Conservation (phyloP, 805 yeast genomes). For the Groenewaldozyma tartarivorans region DNA sequence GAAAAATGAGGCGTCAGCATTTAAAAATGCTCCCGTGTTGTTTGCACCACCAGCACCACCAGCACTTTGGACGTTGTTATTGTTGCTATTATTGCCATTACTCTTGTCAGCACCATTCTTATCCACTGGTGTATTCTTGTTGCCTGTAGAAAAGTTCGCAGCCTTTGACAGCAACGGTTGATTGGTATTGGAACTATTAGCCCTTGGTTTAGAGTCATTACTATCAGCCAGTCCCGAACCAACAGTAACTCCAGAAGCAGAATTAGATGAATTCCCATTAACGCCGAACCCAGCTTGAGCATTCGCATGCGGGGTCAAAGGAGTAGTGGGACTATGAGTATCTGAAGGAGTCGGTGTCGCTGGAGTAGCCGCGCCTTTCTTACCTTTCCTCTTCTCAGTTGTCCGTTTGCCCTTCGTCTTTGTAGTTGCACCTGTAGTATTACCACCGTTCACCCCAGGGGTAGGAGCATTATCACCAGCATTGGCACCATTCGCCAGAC, state of each 20-base stretch:
- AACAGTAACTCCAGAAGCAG: conserved; percentile 1
- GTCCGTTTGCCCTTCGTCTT: conserved; percentile 19
- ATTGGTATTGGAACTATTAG: no score
- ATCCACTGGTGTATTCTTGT: conserved; percentile 4
- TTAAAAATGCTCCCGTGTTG: conserved; percentile 22
- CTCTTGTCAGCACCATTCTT: conserved; percentile 4
- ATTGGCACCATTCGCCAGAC: conserved; percentile 16
- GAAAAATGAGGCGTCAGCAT: conserved; percentile 29
- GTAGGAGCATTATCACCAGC: conserved; percentile 3
- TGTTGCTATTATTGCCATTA: conserved; percentile 4
- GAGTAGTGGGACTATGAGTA: conserved; percentile 36
- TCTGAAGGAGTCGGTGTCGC: conserved; percentile 26
- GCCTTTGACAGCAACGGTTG: conserved; percentile 15
- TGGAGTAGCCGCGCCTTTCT: conserved; percentile 15
- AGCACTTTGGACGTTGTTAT: conserved; percentile 1
- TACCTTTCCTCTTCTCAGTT: conserved; percentile 16
- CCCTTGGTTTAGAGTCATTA: neutral
- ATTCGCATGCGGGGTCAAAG: conserved; percentile 28
- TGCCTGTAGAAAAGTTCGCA: conserved; percentile 13
- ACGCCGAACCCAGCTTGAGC: conserved; percentile 10
- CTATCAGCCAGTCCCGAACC: neutral
- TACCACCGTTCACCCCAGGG: conserved; percentile 2
- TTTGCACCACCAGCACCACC: conserved; percentile 1
- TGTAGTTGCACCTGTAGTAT: conserved; percentile 12
- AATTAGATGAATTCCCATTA: conserved; percentile 1